These are phyloP conservation scores for Spergularia marina DNA, from an alignment of 148 eudicot species.

Conservation along the genomic window DNA sequence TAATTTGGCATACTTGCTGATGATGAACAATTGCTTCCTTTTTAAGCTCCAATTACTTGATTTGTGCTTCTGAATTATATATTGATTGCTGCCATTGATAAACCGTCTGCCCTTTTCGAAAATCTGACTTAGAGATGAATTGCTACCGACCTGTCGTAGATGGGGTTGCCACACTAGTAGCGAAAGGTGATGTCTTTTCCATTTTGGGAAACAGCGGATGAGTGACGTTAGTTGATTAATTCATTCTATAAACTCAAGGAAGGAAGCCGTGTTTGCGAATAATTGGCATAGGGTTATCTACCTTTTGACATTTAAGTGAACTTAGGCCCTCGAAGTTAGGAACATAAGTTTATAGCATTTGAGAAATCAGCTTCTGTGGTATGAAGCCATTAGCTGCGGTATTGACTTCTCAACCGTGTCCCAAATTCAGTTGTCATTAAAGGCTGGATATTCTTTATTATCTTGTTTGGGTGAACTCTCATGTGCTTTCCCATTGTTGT, in stretches of 20 bases:
- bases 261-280: not conserved
- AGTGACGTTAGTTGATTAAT: not conserved
- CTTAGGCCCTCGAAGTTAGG: not conserved
- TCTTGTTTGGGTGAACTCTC: not conserved
- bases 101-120: not conserved
- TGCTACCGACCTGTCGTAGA: not conserved
- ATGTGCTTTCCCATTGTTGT: slow-evolving; percentile 3
- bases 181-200: not conserved
- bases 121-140: no score
- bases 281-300: not conserved
- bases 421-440: not conserved
- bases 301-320: not conserved
- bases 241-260: not conserved
- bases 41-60: not conserved
- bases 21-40: no score
- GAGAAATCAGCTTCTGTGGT: not conserved
- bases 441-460: not conserved
- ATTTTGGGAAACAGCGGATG: not conserved
- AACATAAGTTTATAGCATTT: not conserved
- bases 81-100: no score
- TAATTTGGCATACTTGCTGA: no score
- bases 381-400: not conserved
- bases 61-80: not conserved
- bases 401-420: not conserved
- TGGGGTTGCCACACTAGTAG: not conserved